Evolutionary conservation across 176 grass and related monocot species (phyloP).

Genomic region (Poa annua): DNA sequence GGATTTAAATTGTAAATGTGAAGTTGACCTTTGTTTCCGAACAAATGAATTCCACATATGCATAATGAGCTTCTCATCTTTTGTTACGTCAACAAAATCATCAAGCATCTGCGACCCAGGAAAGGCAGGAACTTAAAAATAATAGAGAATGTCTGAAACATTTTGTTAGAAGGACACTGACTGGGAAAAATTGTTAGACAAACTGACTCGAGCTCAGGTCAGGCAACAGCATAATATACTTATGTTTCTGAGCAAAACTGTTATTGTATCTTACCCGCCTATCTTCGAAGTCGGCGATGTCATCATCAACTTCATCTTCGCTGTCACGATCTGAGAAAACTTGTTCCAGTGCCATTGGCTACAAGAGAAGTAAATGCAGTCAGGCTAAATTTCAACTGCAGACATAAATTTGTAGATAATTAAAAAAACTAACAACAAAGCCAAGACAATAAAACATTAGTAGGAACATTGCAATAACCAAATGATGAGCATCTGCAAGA

Average conservation of each 20-base stretch:
- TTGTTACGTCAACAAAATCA: conserved; percentile 97
- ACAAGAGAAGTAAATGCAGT: conserved; percentile 45
- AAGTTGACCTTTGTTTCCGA: conserved; percentile 83
- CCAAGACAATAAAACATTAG: neutral
- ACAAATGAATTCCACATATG: conserved; percentile 99
- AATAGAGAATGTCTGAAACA: conserved; percentile 3
- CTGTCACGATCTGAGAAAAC: conserved; percentile 85
- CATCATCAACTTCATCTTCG: conserved; percentile 97
- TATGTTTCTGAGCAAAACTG: conserved; percentile 18
- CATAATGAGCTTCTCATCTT: conserved; percentile 98
- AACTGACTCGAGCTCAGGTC: conserved; percentile 4
- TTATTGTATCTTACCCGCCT: conserved; percentile 71
- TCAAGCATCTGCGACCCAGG: conserved; percentile 83
- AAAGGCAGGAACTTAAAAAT: neutral
- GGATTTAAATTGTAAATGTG: neutral
- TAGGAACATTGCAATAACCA: neutral
- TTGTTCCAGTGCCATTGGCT: conserved; percentile 95
- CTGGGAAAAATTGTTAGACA: neutral
- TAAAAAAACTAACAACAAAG: conserved; percentile 4
- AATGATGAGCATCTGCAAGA: neutral
- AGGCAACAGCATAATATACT: conserved; percentile 20
- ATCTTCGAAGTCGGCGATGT: conserved; percentile 92
- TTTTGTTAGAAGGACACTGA: conserved; percentile 26
- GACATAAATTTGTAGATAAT: conserved; percentile 21
- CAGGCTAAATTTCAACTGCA: conserved; percentile 31